Percentiles rank a stretch among this genome's conserved stretches.
phyloP scores from a whole-genome alignment of 164 flowering plant species.

The Nymphaea colorata region DNA sequence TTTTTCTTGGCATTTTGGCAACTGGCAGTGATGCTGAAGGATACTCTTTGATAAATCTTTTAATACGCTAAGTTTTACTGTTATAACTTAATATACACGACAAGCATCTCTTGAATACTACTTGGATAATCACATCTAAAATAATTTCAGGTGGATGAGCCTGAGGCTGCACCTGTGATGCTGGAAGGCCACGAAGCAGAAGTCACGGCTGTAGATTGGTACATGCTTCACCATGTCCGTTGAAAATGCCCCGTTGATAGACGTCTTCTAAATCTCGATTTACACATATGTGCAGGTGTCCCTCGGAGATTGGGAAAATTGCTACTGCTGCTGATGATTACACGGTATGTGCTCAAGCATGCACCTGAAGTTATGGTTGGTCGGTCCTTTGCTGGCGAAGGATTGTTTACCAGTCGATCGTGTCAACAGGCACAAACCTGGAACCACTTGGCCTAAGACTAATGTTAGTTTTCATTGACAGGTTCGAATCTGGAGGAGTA shows the following conservation, averaged over 20 bases:
- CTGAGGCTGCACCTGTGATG: conserved; percentile 41
- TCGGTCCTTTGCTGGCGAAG: not conserved
- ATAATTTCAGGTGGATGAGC: conserved; percentile 61
- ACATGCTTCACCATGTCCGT: conserved; percentile 6
- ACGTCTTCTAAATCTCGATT: not conserved
- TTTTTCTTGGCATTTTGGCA: too few species aligned
- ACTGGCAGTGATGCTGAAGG: too few species aligned
- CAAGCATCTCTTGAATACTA: too few species aligned
- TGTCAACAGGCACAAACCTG: conserved; percentile 6
- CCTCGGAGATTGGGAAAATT: conserved; percentile 58
- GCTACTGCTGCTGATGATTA: conserved; percentile 86
- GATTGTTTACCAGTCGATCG: not conserved
- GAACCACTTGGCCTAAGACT: not conserved
- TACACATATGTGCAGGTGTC: conserved; percentile 42
- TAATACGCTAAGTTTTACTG: too few species aligned
- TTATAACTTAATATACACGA: too few species aligned
- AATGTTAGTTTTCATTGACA: not conserved
- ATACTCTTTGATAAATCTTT: too few species aligned
- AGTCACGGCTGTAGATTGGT: conserved; percentile 93
- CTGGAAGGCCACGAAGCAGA: conserved; percentile 75
- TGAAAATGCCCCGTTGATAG: not conserved
- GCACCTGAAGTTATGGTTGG: not conserved
- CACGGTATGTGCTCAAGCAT: conserved; percentile 32
- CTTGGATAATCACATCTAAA: not conserved
- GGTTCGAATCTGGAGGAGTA: not conserved